Percentiles rank a stretch among this genome's conserved stretches.
Conservation (phyloP, 257 asterid genomes). For the Scutellaria barbata region DNA sequence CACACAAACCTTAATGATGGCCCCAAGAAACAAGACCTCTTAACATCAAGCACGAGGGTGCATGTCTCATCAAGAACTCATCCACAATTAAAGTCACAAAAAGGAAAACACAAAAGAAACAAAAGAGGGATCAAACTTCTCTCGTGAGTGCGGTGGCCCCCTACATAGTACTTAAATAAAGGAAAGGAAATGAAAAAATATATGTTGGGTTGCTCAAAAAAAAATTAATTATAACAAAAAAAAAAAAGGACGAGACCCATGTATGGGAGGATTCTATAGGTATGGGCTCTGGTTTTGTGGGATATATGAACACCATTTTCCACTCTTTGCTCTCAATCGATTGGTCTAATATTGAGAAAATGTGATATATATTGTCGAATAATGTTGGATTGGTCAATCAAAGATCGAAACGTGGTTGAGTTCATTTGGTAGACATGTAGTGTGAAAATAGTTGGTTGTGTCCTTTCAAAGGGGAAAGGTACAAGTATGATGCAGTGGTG, state of each 20-base stretch:
- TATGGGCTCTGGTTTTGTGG: constrained; percentile 24
- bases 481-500: constrained; percentile 48
- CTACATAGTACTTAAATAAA: constrained; percentile 28
- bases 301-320: neutral
- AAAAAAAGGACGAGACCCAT: neutral
- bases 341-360: constrained; percentile 31
- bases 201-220: constrained; percentile 33
- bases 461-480: constrained; percentile 35
- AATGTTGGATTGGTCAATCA: constrained; percentile 26
- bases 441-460: constrained; percentile 26
- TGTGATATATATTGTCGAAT: neutral
- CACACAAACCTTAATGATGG: neutral
- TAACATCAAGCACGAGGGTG: constrained; percentile 36
- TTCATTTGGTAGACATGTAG: constrained; percentile 8
- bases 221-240: constrained; percentile 4
- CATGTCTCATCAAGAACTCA: constrained; percentile 39
- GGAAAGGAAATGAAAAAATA: neutral
- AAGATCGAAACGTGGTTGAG: constrained; percentile 46
- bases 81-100: constrained; percentile 29
- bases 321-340: neutral
- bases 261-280: constrained; percentile 32
- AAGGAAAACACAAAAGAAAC: constrained; percentile 2
- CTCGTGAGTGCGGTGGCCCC: constrained; percentile 68
- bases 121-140: constrained; percentile 40
- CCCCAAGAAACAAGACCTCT: constrained; percentile 14